These are phyloP conservation scores for Bauhinia variegata DNA, from an alignment of 306 rosid species.

Conservation along the genomic window DNA sequence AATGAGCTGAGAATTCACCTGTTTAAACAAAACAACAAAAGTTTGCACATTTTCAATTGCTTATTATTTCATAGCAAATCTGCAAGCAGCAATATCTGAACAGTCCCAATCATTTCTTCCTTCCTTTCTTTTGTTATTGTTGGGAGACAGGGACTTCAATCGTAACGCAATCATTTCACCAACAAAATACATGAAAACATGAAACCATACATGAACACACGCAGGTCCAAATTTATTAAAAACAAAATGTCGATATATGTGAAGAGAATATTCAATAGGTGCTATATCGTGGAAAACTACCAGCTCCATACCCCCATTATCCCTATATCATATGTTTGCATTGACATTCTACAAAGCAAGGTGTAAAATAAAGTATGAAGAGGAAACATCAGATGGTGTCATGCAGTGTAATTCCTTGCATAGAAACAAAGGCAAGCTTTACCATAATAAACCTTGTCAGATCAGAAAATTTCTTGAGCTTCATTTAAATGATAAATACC, in stretches of 20 bases:
- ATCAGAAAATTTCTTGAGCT: conserved; percentile 12
- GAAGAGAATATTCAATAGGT: neutral
- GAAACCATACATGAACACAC: too few species aligned
- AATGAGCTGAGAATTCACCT: conserved; percentile 99
- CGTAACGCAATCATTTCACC: conserved; percentile 21
- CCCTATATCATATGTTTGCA: neutral
- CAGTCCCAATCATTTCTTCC: neutral
- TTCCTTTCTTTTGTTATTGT: neutral
- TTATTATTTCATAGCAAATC: conserved; percentile 32
- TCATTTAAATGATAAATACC: conserved; percentile 53
- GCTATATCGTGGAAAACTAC: neutral
- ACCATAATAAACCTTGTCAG: neutral
- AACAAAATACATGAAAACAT: neutral
- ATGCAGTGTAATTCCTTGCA: neutral
- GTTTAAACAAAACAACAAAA: conserved; percentile 26
- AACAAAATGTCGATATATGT: neutral
- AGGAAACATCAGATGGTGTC: neutral
- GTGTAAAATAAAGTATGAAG: neutral
- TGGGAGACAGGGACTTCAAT: neutral
- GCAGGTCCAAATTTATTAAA: too few species aligned
- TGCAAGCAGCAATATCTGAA: conserved; percentile 6
- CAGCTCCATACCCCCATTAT: conserved; percentile 2
- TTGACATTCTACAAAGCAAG: neutral
- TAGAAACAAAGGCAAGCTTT: neutral
- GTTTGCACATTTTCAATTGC: conserved; percentile 16